Conservation (phyloP, 2,329 filamentous ascomycete species). For the Paracorniculantispora psalliotae region DNA sequence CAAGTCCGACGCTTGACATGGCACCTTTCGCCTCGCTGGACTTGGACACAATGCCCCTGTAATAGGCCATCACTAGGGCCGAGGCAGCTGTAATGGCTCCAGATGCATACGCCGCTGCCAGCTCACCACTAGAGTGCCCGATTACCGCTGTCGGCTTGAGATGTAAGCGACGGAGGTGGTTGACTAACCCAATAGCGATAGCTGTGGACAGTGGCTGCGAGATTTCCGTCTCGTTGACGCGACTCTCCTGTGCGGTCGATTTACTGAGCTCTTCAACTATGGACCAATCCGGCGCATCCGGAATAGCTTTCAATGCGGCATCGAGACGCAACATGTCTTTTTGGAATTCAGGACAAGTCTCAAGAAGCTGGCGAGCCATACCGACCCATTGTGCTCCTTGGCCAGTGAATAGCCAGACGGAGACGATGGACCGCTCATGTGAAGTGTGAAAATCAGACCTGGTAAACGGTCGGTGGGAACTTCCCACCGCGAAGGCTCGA, state of each 20-base stretch:
- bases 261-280: neutral
- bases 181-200: constrained; percentile 38
- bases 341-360: neutral
- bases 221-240: constrained; percentile 23
- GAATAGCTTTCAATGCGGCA: neutral
- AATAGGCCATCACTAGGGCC: constrained; percentile 35
- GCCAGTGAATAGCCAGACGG: neutral
- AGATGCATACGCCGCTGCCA: constrained; percentile 39
- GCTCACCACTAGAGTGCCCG: constrained; percentile 41
- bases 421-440: neutral
- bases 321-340: neutral
- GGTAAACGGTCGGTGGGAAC: neutral
- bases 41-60: constrained; percentile 27
- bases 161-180: constrained; percentile 29
- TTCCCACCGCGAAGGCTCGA: neutral
- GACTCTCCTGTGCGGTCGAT: neutral
- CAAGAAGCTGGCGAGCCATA: neutral
- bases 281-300: neutral
- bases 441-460: neutral
- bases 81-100: constrained; percentile 29
- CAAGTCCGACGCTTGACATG: neutral
- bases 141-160: constrained; percentile 31
- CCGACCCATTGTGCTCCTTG: neutral
- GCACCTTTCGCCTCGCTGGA: neutral
- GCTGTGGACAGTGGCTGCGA: constrained; percentile 39